A percentile compares a stretch with the other conserved stretches of the same genome.
Evolutionary conservation across 192 early-diverging fungal species (phyloP).

Genomic region (Backusella luteola): DNA sequence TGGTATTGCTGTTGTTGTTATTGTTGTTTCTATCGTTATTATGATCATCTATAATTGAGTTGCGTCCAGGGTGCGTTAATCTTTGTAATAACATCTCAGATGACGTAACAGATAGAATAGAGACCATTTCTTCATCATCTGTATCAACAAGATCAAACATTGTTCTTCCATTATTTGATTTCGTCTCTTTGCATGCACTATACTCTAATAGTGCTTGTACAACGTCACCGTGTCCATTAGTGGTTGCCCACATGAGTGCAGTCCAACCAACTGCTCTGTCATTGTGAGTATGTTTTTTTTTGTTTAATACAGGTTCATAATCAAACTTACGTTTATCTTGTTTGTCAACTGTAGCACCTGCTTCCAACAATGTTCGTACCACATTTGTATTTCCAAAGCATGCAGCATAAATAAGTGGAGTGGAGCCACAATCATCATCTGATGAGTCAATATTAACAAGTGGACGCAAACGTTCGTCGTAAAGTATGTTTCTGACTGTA

Average conservation of each 20-base stretch:
- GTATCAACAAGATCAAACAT: constrained; percentile 71
- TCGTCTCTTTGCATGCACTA: constrained; percentile 67
- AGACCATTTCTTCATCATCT: constrained; percentile 50
- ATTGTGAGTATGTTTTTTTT: not conserved
- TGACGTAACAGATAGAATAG: constrained; percentile 63
- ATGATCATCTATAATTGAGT: not conserved
- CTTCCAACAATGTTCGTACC: constrained; percentile 64
- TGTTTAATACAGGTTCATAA: not conserved
- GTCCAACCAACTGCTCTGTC: constrained; percentile 74
- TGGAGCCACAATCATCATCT: constrained; percentile 74
- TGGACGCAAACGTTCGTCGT: not conserved
- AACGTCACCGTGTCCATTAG: constrained; percentile 75
- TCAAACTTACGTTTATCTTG: constrained; percentile 74
- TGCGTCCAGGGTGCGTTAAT: constrained; percentile 5
- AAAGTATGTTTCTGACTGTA: constrained; percentile 1
- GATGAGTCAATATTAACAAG: constrained; percentile 76
- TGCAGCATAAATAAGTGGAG: constrained; percentile 85
- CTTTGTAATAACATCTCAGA: constrained; percentile 14
- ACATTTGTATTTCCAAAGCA: constrained; percentile 84
- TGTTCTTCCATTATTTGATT: constrained; percentile 70
- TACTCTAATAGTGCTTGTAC: constrained; percentile 73
- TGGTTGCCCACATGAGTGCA: constrained; percentile 90
- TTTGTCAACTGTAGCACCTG: constrained; percentile 75
- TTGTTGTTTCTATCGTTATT: not conserved
- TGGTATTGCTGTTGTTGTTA: not conserved